These are phyloP conservation scores for Aspergillus tanneri DNA, from an alignment of 2,329 filamentous ascomycete species.

Conservation along the genomic window DNA sequence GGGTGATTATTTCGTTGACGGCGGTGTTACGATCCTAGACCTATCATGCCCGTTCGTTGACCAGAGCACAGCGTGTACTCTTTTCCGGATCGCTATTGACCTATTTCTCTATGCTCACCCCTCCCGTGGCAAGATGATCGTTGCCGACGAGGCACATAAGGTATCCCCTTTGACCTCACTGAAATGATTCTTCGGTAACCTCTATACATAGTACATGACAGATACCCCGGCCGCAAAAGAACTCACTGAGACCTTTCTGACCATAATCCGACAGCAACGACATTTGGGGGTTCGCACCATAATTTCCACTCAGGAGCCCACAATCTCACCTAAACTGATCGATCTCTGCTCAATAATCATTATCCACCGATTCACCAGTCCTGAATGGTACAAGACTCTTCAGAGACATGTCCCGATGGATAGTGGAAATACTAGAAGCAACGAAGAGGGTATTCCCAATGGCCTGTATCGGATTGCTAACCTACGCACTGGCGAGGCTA, in stretches of 20 bases:
- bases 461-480: conserved; percentile 22
- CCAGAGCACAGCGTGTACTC: conserved; percentile 62
- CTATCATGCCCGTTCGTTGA: conserved; percentile 71
- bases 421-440: background rate
- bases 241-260: conserved; percentile 60
- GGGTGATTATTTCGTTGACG: conserved; percentile 14
- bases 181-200: background rate
- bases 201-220: conserved; percentile 15
- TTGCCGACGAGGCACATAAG: conserved; percentile 77
- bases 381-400: conserved; percentile 56
- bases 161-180: conserved; percentile 29
- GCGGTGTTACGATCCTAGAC: conserved; percentile 61
- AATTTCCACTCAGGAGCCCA: conserved; percentile 74
- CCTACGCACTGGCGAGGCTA: conserved; percentile 25
- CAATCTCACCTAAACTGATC: conserved; percentile 63
- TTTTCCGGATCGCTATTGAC: conserved; percentile 70
- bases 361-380: conserved; percentile 67
- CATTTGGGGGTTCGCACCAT: conserved; percentile 65
- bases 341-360: conserved; percentile 68
- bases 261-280: conserved; percentile 65
- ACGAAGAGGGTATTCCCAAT: conserved; percentile 6
- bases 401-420: conserved; percentile 46
- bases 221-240: conserved; percentile 11
- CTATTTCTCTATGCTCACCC: conserved; percentile 61
- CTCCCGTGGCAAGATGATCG: conserved; percentile 59